These are phyloP conservation scores for Martensiomyces pterosporus DNA, from an alignment of 192 early-diverging fungal genomes.

Conservation along the genomic window DNA sequence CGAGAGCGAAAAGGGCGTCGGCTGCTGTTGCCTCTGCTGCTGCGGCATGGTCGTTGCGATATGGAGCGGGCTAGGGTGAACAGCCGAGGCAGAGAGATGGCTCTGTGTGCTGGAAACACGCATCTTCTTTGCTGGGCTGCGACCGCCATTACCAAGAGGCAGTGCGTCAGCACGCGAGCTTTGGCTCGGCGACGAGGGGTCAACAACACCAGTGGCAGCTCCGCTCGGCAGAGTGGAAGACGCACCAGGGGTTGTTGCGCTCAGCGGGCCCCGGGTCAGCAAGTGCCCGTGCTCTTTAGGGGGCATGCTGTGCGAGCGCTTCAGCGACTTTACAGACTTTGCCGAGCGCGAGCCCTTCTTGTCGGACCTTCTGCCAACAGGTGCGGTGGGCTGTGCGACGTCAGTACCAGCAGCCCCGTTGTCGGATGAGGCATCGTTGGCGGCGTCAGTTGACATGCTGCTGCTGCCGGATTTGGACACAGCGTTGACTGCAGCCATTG, in stretches of 20 bases:
- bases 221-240: no score
- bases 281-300: slow-evolving; percentile 37
- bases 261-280: slow-evolving; percentile 5
- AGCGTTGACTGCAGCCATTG: slow-evolving; percentile 31
- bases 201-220: no score
- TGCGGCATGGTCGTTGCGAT: slow-evolving; percentile 18
- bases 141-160: no score
- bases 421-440: slow-evolving; percentile 10
- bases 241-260: no score
- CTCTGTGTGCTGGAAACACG: slow-evolving; percentile 47
- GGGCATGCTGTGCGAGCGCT: slow-evolving; percentile 52
- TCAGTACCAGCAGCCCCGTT: no score
- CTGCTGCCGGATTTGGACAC: no score
- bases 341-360: slow-evolving; percentile 35
- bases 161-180: slow-evolving; percentile 13
- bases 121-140: slow-evolving; percentile 42
- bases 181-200: slow-evolving; percentile 15
- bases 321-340: slow-evolving; percentile 44
- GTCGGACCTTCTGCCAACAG: slow-evolving; percentile 37
- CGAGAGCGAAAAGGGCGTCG: slow-evolving; percentile 35
- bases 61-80: slow-evolving; percentile 5
- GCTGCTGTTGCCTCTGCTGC: slow-evolving; percentile 7
- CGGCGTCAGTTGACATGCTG: slow-evolving; percentile 11
- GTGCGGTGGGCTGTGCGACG: no score
- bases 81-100: slow-evolving; percentile 7